These are phyloP conservation scores for Teunomyces atbi DNA, from an alignment of 805 yeast genomes.

Conservation along the genomic window DNA sequence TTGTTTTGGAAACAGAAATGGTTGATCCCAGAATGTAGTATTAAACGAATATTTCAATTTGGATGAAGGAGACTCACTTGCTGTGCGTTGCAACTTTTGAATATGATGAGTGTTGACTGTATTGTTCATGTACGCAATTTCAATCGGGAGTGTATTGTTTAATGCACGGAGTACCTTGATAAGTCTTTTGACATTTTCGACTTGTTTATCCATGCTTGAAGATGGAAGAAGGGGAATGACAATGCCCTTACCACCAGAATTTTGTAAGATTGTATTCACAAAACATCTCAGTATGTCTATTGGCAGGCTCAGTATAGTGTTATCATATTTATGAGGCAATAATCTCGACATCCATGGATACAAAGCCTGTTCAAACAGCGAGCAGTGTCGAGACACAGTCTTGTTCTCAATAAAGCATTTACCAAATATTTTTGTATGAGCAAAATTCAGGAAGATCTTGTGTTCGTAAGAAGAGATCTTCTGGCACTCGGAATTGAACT, in stretches of 20 bases:
- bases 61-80: not conserved
- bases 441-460: slow-evolving; percentile 16
- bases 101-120: slow-evolving; percentile 9
- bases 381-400: slow-evolving; percentile 8
- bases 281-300: slow-evolving; percentile 11
- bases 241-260: slow-evolving; percentile 28
- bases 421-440: slow-evolving; percentile 25
- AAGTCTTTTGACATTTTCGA: slow-evolving; percentile 19
- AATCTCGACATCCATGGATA: slow-evolving; percentile 33
- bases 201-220: slow-evolving; percentile 12
- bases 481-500: slow-evolving; percentile 8
- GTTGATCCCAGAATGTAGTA: not conserved
- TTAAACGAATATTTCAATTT: not conserved
- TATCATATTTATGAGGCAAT: slow-evolving; percentile 16
- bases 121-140: slow-evolving; percentile 15
- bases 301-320: not conserved
- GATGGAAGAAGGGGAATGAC: slow-evolving; percentile 28
- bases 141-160: slow-evolving; percentile 29
- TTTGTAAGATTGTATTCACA: slow-evolving; percentile 9
- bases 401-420: slow-evolving; percentile 18
- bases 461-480: slow-evolving; percentile 16
- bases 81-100: slow-evolving; percentile 5
- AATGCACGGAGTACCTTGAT: slow-evolving; percentile 25
- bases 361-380: slow-evolving; percentile 12
- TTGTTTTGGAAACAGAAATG: slow-evolving; percentile 18